Evolutionary conservation across 768 basidiomycete species (phyloP).

Genomic region (Boletales sp.): DNA sequence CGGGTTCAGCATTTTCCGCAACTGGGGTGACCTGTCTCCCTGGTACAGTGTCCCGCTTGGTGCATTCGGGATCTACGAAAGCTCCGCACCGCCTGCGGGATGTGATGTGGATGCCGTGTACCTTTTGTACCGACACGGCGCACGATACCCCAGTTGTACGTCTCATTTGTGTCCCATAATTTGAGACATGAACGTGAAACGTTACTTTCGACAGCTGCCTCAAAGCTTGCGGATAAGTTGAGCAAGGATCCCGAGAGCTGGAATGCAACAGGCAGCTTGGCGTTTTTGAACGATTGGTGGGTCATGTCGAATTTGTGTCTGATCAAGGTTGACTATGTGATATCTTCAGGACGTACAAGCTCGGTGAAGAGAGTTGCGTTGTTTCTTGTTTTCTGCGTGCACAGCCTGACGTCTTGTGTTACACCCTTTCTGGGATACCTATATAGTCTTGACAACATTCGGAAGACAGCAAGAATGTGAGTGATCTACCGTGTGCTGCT

Average conservation of each 20-base stretch:
- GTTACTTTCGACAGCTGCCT: constrained; percentile 45
- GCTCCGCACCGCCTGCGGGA: constrained; percentile 63
- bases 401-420: constrained; percentile 3
- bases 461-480: constrained; percentile 82
- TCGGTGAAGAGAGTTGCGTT: constrained; percentile 75
- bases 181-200: too few species aligned
- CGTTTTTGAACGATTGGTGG: constrained; percentile 82
- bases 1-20: constrained; percentile 64
- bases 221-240: constrained; percentile 53
- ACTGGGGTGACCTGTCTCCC: constrained; percentile 84
- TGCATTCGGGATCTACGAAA: constrained; percentile 70
- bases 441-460: constrained; percentile 81
- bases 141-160: constrained; percentile 69
- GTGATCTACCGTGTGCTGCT: constrained; percentile 19
- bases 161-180: constrained; percentile 6
- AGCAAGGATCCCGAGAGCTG: constrained; percentile 53
- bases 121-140: constrained; percentile 80
- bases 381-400: background rate
- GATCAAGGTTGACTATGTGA: background rate
- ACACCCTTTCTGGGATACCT: too few species aligned
- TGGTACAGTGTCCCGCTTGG: constrained; percentile 74
- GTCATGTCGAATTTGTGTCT: constrained; percentile 15
- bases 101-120: constrained; percentile 75
- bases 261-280: constrained; percentile 61
- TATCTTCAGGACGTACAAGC: constrained; percentile 71